Base-by-base conservation (phyloP, 2,329 filamentous ascomycete species). In the Parastagonospora avenae region DNA sequence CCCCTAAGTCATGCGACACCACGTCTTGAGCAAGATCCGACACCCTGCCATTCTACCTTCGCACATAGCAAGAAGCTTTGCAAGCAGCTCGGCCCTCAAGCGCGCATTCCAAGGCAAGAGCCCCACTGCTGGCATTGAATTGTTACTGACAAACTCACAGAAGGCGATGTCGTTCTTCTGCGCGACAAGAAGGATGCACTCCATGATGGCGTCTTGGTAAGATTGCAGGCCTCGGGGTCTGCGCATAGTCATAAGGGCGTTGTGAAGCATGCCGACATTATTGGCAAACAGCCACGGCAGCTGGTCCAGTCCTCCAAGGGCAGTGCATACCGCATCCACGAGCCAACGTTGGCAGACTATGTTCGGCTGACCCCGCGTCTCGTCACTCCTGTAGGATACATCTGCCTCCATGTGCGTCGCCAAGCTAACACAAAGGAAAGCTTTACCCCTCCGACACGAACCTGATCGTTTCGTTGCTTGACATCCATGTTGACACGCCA, bases 371-470 rank as follows among this genome's bases (percentile, higher is more conserved):
- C 82, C 41, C 82, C 82, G 57, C 83, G 90, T 49, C 72, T 87
- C 11, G 90, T 92, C n/a, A 93, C 90, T 46, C 90, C 90, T 63
- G 85, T n/a, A n/a, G n/a, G n/a, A n/a, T 88, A 77, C 67, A 81
- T 72, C 30, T 48, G 27, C 0, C 19, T 12, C 16, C 35, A 41
- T 42, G 33, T n/a, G 9, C 12, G 24, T 42, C 28, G 28, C 16
- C 4, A 16, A 35, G 40, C 55, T 57, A 41, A 54, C 64, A 56
- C 8, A 1, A n/a, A 14, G 11, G 74, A 87, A 84, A 83, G n/a
- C n/a, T 89, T 36, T 94, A 94, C 66, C 85, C 89, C 12, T 82
- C 85, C 50, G 90, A 93, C 73, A 88, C 89, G 14, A 87, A 83
- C 58, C 76, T 89, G 29, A 92, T 94, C 45, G 86, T 91, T 32